A percentile compares a stretch with the other conserved stretches of the same genome.
Evolutionary conservation across 2,329 filamentous ascomycete species (phyloP).

Genomic region (Pestalotiopsis sp.): DNA sequence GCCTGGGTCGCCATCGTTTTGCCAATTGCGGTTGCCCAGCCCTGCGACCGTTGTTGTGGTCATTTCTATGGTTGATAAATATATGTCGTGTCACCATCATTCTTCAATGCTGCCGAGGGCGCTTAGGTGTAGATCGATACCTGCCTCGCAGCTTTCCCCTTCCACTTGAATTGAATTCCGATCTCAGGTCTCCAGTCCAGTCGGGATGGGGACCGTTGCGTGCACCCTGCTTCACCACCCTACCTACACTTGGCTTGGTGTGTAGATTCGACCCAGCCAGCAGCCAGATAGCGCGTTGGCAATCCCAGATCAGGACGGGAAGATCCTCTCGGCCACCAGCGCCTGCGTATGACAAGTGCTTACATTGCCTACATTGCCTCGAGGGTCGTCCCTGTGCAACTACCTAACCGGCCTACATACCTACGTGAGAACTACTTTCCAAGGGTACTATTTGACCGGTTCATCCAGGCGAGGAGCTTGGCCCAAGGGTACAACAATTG

Average conservation of each 20-base stretch:
- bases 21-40: not conserved
- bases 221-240: not conserved
- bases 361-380: not conserved
- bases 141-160: not conserved
- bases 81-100: not conserved
- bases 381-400: not conserved
- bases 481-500: not conserved
- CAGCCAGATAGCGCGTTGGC: not conserved
- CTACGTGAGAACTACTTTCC: not conserved
- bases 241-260: not conserved
- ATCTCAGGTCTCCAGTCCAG: not conserved
- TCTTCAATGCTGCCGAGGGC: not conserved
- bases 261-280: not conserved
- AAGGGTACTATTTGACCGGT: not conserved
- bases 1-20: not conserved
- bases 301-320: slow-evolving; percentile 6
- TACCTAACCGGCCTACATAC: not conserved
- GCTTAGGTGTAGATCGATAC: not conserved
- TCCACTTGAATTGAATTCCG: not conserved
- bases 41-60: not conserved
- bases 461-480: not conserved
- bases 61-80: not conserved
- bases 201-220: not conserved
- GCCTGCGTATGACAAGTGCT: slow-evolving; percentile 2
- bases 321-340: not conserved